phyloP scores from a whole-genome alignment of 1,284 basidiomycete genomes.

The Sanghuangporus sanghuang region DNA sequence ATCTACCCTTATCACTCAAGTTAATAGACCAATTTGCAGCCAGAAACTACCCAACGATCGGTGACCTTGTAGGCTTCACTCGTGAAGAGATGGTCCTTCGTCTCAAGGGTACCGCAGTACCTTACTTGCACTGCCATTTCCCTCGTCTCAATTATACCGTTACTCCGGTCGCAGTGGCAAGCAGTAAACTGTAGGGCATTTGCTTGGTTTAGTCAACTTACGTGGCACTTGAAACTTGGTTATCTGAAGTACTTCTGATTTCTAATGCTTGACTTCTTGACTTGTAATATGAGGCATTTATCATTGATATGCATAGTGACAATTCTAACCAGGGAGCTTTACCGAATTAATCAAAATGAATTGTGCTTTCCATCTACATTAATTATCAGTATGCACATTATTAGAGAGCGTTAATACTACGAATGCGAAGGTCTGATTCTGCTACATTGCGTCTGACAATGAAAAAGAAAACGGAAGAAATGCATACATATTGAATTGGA shows the following conservation, averaged over 20 bases:
- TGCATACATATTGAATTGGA: not conserved
- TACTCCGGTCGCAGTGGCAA: not conserved
- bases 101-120: constrained; percentile 34
- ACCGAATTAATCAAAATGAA: too few species aligned
- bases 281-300: too few species aligned
- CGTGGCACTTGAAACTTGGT: not conserved
- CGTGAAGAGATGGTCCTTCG: constrained; percentile 46
- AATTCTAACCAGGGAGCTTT: too few species aligned
- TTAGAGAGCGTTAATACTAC: too few species aligned
- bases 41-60: constrained; percentile 23
- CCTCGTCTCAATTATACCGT: constrained; percentile 32
- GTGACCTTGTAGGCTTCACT: constrained; percentile 45
- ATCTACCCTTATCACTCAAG: not conserved
- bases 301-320: too few species aligned
- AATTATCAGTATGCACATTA: too few species aligned
- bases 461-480: too few species aligned
- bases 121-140: constrained; percentile 44
- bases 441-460: too few species aligned
- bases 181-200: constrained; percentile 5
- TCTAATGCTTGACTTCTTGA: too few species aligned
- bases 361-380: too few species aligned
- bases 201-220: not conserved
- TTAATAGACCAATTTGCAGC: not conserved
- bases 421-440: too few species aligned
- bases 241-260: too few species aligned